phyloP scores from a whole-genome alignment of 2,329 filamentous ascomycete species.

The Lasiodiplodia hormozganensis region DNA sequence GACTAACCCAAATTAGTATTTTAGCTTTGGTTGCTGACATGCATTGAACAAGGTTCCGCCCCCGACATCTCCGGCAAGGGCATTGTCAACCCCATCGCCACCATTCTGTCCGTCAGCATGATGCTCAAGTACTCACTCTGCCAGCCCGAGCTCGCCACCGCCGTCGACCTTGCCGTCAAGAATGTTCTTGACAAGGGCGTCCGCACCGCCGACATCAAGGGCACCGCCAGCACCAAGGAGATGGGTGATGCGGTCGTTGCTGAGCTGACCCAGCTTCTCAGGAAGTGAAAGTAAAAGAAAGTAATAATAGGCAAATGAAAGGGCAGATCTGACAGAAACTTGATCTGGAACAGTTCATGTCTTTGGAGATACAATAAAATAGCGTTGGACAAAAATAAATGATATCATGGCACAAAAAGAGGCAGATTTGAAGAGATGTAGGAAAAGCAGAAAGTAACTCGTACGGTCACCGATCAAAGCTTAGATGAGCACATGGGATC shows the following conservation, averaged over 20 bases:
- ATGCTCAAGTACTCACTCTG: constrained; percentile 93
- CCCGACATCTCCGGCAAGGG: constrained; percentile 93
- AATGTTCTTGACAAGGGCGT: constrained; percentile 80
- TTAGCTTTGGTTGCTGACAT: background rate
- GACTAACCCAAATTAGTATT: background rate
- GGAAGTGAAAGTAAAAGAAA: constrained; percentile 11
- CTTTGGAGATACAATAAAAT: background rate
- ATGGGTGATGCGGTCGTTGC: constrained; percentile 83
- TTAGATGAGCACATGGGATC: background rate
- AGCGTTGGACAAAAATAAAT: background rate
- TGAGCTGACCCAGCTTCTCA: constrained; percentile 73
- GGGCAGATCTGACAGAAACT: background rate
- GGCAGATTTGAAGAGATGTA: background rate
- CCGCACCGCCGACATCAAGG: constrained; percentile 85
- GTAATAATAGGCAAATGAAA: background rate
- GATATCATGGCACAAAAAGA: background rate
- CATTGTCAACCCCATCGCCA: constrained; percentile 90
- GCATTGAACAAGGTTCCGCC: constrained; percentile 69
- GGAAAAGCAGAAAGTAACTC: background rate
- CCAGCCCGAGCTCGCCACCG: constrained; percentile 76
- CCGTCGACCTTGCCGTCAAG: constrained; percentile 82
- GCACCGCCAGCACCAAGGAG: constrained; percentile 73
- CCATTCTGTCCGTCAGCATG: constrained; percentile 92
- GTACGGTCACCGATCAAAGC: background rate
- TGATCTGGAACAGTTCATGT: background rate